Conservation (phyloP, 2,329 filamentous ascomycete genomes). For the Rhynchosporium secalis region DNA sequence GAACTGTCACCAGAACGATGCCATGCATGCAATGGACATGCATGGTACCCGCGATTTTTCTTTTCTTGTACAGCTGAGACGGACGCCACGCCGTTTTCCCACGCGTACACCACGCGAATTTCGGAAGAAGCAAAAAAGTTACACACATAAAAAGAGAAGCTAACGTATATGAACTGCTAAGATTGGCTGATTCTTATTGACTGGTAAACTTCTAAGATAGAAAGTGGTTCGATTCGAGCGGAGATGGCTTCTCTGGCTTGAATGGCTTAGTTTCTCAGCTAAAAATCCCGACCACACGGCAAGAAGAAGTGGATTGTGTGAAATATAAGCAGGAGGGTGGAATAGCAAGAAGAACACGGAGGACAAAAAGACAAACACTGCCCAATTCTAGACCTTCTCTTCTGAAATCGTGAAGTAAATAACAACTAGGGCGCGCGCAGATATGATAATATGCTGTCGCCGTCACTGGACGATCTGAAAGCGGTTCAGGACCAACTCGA, state of each 20-base stretch:
- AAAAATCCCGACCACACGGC: background rate
- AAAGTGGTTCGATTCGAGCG: background rate
- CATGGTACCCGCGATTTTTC: background rate
- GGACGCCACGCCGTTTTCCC: conserved; percentile 6
- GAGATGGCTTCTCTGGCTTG: background rate
- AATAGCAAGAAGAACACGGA: too few relatives aligned
- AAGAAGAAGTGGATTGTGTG: too few relatives aligned
- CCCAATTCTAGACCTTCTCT: too few relatives aligned
- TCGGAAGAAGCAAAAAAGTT: conserved; percentile 3
- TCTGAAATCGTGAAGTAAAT: too few relatives aligned
- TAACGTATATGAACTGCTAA: background rate
- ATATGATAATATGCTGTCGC: too few relatives aligned
- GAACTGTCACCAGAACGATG: background rate
- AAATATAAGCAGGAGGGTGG: too few relatives aligned
- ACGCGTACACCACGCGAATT: background rate
- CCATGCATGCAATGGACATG: background rate
- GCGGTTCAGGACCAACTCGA: too few relatives aligned
- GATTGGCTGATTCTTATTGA: background rate
- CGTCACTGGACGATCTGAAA: too few relatives aligned
- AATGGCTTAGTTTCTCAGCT: too few relatives aligned
- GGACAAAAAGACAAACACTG: too few relatives aligned
- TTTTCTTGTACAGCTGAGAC: conserved; percentile 7
- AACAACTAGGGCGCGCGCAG: too few relatives aligned
- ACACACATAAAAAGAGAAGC: background rate
- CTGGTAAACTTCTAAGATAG: background rate